Conservation (phyloP, 1,284 basidiomycete genomes). For the Leccinum pachyderme region DNA sequence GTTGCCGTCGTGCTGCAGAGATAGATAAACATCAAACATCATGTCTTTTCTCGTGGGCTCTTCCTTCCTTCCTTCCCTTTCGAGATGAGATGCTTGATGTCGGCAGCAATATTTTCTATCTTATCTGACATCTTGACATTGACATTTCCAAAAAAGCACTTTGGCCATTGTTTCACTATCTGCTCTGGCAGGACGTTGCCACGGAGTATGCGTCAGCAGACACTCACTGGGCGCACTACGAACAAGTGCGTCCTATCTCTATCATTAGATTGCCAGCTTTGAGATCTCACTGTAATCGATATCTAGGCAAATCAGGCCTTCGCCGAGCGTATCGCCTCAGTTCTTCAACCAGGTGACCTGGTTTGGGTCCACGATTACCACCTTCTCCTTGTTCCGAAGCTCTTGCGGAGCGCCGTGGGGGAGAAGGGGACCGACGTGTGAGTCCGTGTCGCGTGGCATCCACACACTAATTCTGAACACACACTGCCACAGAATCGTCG, state of each 20-base stretch:
- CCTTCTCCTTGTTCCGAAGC: slow-evolving; percentile 84
- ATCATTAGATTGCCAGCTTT: neutral
- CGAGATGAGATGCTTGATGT: neutral
- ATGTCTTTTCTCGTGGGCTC: neutral
- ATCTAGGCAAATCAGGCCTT: slow-evolving; percentile 82
- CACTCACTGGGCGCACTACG: slow-evolving; percentile 57
- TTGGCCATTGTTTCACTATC: slow-evolving; percentile 98
- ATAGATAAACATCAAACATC: slow-evolving; percentile 1
- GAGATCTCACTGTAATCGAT: slow-evolving; percentile 8
- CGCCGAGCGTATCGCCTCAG: slow-evolving; percentile 71
- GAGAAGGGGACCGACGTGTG: slow-evolving; percentile 29
- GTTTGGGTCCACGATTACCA: slow-evolving; percentile 94
- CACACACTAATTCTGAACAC: neutral
- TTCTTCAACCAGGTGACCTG: slow-evolving; percentile 88
- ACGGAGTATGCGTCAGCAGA: slow-evolving; percentile 82
- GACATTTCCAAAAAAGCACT: slow-evolving; percentile 58
- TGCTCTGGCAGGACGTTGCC: slow-evolving; percentile 94
- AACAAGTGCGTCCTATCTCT: slow-evolving; percentile 19
- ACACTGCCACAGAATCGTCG: slow-evolving; percentile 66
- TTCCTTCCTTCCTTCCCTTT: slow-evolving; percentile 2
- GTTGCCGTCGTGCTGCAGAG: neutral
- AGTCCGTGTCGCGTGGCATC: slow-evolving; percentile 13
- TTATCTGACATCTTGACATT: slow-evolving; percentile 7
- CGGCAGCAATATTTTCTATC: neutral
- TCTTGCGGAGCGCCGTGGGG: slow-evolving; percentile 61